These are phyloP conservation scores for Blastocystis sp. DNA, from an alignment of 352 stramenopile genomes.

Conservation along the genomic window DNA sequence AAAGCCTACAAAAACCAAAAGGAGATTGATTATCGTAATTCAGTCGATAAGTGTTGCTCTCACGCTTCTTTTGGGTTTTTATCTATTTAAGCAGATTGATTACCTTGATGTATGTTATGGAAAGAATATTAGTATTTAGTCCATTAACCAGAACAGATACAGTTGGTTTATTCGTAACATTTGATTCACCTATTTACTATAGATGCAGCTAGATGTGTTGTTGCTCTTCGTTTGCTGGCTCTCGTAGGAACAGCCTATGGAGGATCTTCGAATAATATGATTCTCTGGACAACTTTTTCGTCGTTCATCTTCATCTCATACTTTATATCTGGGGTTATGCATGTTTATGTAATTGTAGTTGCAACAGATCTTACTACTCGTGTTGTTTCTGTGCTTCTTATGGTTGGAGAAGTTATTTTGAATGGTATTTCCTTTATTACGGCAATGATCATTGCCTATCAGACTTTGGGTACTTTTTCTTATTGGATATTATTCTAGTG, in stretches of 20 bases:
- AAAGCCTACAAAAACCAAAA: constrained; percentile 36
- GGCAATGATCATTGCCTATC: constrained; percentile 42
- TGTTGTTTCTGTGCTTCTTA: not conserved
- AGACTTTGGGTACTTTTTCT: not conserved
- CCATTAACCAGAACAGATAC: constrained; percentile 1
- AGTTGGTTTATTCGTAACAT: not conserved
- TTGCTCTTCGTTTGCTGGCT: not conserved
- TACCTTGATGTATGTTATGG: not conserved
- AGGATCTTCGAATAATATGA: not conserved
- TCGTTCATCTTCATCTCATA: not conserved
- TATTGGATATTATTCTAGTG: not conserved
- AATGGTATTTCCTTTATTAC: not conserved
- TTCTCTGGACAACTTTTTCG: not conserved
- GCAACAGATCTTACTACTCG: not conserved
- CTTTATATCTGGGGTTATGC: constrained; percentile 17
- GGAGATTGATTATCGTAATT: not conserved
- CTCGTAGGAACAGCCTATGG: not conserved
- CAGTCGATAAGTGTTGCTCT: not conserved
- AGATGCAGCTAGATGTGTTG: not conserved
- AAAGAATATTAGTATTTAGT: not conserved
- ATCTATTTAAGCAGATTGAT: constrained; percentile 18
- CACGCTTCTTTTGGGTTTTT: not conserved
- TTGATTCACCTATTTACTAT: not conserved
- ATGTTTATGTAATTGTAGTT: not conserved
- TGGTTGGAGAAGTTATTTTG: not conserved